Percentiles rank a stretch among this genome's conserved stretches.
Evolutionary conservation across 2,329 filamentous ascomycete genomes (phyloP).

Genomic region (Calcarisporium arbuscula): DNA sequence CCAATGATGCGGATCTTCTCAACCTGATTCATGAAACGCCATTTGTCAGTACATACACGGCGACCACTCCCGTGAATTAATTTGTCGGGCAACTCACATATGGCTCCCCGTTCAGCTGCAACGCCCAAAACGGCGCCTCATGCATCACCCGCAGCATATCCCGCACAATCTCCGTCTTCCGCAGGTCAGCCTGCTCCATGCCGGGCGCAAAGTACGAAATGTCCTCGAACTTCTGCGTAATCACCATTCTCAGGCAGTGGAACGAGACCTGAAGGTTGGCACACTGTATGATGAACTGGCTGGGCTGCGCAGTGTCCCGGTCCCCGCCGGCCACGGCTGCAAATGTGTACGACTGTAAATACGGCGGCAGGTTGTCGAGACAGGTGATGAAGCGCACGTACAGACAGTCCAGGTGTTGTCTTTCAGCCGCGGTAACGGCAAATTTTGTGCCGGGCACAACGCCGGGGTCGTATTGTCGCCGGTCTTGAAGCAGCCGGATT

Average conservation of each 20-base stretch:
- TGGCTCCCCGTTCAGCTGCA: conserved; percentile 33
- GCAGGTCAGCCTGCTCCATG: conserved; percentile 23
- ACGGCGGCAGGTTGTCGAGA: conserved; percentile 30
- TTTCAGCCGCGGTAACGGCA: conserved; percentile 19
- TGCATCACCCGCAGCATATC: conserved; percentile 34
- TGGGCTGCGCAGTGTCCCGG: conserved; percentile 16
- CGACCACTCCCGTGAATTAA: too few relatives aligned
- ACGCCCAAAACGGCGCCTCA: conserved; percentile 34
- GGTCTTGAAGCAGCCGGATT: conserved; percentile 24
- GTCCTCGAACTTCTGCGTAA: conserved; percentile 29
- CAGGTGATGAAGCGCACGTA: conserved; percentile 35
- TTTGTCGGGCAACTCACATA: conserved; percentile 26
- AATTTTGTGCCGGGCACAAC: too few relatives aligned
- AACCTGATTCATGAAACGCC: conserved; percentile 20
- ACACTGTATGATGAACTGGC: conserved; percentile 30
- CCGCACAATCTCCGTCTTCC: conserved; percentile 36
- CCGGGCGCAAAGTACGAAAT: conserved; percentile 23
- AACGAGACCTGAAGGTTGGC: conserved; percentile 34
- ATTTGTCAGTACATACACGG: not conserved
- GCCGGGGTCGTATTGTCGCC: conserved; percentile 10
- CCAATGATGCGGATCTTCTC: conserved; percentile 34
- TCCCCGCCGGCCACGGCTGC: conserved; percentile 10
- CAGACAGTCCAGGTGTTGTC: conserved; percentile 26
- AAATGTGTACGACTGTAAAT: conserved; percentile 24
- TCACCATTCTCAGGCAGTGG: conserved; percentile 35